A percentile compares a stretch with the other conserved stretches of the same genome.
These are phyloP conservation scores for Mangifera indica DNA, from an alignment of 345 rosid species.

Conservation along the genomic window DNA sequence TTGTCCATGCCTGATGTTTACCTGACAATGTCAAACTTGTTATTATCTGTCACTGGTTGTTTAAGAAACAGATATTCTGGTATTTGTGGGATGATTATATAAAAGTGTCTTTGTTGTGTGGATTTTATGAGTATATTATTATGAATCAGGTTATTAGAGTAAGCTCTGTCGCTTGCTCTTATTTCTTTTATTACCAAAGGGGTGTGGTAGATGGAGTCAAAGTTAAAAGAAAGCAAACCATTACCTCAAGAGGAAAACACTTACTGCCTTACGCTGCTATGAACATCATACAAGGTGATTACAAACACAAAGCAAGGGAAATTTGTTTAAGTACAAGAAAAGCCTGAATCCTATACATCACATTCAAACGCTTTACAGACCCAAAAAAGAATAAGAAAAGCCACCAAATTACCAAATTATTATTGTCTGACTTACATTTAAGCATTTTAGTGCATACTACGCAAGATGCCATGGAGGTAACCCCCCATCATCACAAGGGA, in stretches of 20 bases:
- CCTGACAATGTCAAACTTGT: background rate
- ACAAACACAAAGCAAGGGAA: background rate
- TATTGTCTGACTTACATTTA: background rate
- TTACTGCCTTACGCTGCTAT: background rate
- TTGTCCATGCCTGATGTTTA: background rate
- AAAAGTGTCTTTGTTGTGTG: background rate
- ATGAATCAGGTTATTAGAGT: too few species aligned
- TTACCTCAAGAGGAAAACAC: too few species aligned
- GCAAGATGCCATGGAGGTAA: slow-evolving; percentile 75
- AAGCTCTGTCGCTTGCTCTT: too few species aligned
- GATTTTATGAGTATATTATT: too few species aligned
- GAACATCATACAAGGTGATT: background rate
- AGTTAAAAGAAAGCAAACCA: too few species aligned
- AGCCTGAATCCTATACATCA: background rate
- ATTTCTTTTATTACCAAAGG: too few species aligned
- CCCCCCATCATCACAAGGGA: slow-evolving; percentile 86
- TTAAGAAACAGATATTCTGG: background rate
- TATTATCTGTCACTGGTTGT: background rate
- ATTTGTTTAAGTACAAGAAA: background rate
- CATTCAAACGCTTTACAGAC: background rate
- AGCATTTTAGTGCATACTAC: slow-evolving; percentile 44
- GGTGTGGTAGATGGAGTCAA: too few species aligned
- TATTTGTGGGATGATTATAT: background rate
- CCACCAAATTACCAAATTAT: too few species aligned
- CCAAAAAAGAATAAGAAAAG: too few species aligned